phyloP scores from a whole-genome alignment of 495 filamentous ascomycete species.

The Darksidea phi region DNA sequence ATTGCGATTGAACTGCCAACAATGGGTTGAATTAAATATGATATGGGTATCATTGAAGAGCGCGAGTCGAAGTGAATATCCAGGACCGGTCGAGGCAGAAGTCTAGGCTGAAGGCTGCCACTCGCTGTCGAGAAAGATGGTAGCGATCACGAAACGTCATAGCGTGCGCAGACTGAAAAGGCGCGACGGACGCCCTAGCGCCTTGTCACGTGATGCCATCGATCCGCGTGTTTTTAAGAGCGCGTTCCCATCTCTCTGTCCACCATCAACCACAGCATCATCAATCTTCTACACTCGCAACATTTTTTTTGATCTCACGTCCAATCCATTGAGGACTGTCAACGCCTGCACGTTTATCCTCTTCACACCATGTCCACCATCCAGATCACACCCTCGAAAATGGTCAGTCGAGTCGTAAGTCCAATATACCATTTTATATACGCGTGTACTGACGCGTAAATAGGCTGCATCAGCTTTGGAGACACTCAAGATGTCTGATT shows the following conservation, averaged over 20 bases:
- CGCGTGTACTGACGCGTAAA: constrained; percentile 28
- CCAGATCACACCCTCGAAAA: constrained; percentile 38
- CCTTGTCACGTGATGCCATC: constrained; percentile 15
- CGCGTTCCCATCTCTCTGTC: constrained; percentile 20
- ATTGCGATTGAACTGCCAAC: not conserved
- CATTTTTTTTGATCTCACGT: constrained; percentile 2
- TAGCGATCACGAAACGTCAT: constrained; percentile 15
- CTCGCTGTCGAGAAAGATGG: not conserved
- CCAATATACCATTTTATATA: not conserved
- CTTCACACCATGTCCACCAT: constrained; percentile 31
- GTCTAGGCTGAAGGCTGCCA: constrained; percentile 10
- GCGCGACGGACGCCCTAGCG: not conserved
- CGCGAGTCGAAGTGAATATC: not conserved
- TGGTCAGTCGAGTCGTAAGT: constrained; percentile 32
- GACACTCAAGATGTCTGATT: constrained; percentile 85
- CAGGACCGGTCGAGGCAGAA: not conserved
- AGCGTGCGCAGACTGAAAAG: not conserved
- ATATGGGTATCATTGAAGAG: constrained; percentile 17
- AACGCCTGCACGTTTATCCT: not conserved
- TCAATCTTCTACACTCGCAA: constrained; percentile 2
- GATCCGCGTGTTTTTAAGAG: constrained; percentile 9
- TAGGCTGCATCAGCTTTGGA: constrained; percentile 84
- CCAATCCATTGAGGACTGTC: not conserved
- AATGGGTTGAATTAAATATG: not conserved
- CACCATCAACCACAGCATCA: constrained; percentile 19